Base-by-base conservation (phyloP, 441 rosid species). In the Biscutella laevigata region DNA sequence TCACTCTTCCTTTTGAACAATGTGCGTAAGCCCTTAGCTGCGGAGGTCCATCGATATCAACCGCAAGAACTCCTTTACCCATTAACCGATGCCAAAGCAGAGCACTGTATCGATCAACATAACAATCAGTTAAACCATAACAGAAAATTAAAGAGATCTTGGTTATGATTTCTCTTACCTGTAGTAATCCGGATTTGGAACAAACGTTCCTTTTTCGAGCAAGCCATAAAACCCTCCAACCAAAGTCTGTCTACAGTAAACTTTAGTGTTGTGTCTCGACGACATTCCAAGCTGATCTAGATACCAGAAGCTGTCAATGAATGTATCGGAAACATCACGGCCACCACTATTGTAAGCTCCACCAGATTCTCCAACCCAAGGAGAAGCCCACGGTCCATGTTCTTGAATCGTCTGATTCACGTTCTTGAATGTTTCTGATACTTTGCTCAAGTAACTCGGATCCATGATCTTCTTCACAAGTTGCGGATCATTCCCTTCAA, bases 331-430 rank as follows among this genome's bases (percentile, higher is more conserved):
- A 34, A 91, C 87, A 48, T 67, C 62, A 55, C 59, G 79, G 25
- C 96, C 98, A 6, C 98, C 98, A 43, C 98, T 92, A 67, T 92
- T 92, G 64, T 74, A 92, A 49, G 98, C 96, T 34, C 98, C 98
- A 47, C 98, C 98, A 41, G 98, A 83, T 64, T 92, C 98, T 53
- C 98, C 96, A 49, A 92, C 96, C 98, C 98, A 92, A 24, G 91
- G 81, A 71, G 94, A 82, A 46, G 98, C 75, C 95, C 96, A 88
- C 4, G 86, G 77, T 53, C 98, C 96, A 15, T 76, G 54, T 53
- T 68, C 75, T 39, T 64, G 44, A 57, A 92, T 74, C 12, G 84
- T 79, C 37, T 69, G 74, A 22, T 63, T 67, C 43, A 92, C 76
- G 52, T 57, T 64, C 67, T 75, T 65, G 62, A 92, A 88, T 15